phyloP scores from a whole-genome alignment of 2,329 filamentous ascomycete species.

The Fusarium incarnatum region DNA sequence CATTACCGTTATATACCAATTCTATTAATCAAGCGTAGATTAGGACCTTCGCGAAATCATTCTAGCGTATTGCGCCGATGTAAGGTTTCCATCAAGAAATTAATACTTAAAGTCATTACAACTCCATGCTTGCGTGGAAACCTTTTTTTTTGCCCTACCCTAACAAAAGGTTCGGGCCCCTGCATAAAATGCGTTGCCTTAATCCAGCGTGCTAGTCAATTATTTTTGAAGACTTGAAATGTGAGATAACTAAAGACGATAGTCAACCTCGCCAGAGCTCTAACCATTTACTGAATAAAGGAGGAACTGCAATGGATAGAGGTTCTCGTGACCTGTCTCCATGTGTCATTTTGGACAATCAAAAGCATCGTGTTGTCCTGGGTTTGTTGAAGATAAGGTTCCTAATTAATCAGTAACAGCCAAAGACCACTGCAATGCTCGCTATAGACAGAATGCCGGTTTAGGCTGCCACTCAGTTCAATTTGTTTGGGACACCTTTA shows the following conservation, averaged over 20 bases:
- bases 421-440: fast-evolving
- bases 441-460: background rate
- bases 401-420: background rate
- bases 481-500: fast-evolving
- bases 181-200: background rate
- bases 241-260: background rate
- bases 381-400: background rate
- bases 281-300: background rate
- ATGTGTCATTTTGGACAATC: no score
- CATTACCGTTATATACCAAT: fast-evolving
- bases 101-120: fast-evolving
- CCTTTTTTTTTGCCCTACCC: background rate
- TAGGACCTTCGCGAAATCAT: no score
- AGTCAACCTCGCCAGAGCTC: background rate
- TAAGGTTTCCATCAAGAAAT: background rate
- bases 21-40: no score
- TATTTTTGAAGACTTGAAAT: fast-evolving
- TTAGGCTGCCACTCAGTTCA: fast-evolving
- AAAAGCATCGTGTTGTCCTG: fast-evolving
- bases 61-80: fast-evolving
- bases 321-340: no score
- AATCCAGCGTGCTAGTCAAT: fast-evolving
- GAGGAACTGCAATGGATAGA: background rate
- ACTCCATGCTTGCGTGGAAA: background rate
- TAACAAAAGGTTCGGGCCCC: background rate